phyloP scores from a whole-genome alignment of 108 stramenopile species.

The Licmophora abbreviata region DNA sequence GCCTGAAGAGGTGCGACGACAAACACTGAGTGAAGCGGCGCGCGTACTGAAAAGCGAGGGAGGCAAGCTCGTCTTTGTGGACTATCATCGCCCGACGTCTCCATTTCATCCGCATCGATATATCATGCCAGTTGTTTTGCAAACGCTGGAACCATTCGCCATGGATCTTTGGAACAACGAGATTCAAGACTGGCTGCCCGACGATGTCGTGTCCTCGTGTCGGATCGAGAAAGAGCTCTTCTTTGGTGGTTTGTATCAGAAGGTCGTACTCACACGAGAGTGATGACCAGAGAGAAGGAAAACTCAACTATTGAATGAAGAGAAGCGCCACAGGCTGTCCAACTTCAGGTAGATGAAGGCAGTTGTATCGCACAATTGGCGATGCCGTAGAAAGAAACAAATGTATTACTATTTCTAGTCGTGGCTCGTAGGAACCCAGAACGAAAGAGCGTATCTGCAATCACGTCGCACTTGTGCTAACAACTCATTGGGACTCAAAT shows the following conservation, averaged over 20 bases:
- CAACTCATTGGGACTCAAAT: too few relatives aligned
- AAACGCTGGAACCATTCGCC: neutral
- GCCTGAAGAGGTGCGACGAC: neutral
- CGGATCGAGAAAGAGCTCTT: neutral
- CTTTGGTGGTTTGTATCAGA: slow-evolving; percentile 6
- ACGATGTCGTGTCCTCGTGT: neutral
- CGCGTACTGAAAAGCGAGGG: neutral
- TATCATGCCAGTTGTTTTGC: neutral
- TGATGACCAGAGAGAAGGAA: too few relatives aligned
- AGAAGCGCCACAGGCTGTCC: too few relatives aligned
- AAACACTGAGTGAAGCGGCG: neutral
- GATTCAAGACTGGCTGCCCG: neutral
- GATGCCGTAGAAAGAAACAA: too few relatives aligned
- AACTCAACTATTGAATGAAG: too few relatives aligned
- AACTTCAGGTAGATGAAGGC: too few relatives aligned
- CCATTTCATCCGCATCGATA: neutral
- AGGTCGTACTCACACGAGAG: neutral
- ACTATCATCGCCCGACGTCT: slow-evolving; percentile 2
- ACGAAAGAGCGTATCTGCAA: too few relatives aligned
- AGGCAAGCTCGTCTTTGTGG: slow-evolving; percentile 2
- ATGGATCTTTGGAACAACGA: slow-evolving; percentile 1
- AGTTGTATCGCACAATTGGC: too few relatives aligned
- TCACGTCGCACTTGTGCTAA: too few relatives aligned
- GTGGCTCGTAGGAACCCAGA: too few relatives aligned
- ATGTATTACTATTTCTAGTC: too few relatives aligned